Evolutionary conservation across 164 flowering plant genomes (phyloP), one percentile per base, ranked within the genome.

Genomic region (Paratinospora sagittata): DNA sequence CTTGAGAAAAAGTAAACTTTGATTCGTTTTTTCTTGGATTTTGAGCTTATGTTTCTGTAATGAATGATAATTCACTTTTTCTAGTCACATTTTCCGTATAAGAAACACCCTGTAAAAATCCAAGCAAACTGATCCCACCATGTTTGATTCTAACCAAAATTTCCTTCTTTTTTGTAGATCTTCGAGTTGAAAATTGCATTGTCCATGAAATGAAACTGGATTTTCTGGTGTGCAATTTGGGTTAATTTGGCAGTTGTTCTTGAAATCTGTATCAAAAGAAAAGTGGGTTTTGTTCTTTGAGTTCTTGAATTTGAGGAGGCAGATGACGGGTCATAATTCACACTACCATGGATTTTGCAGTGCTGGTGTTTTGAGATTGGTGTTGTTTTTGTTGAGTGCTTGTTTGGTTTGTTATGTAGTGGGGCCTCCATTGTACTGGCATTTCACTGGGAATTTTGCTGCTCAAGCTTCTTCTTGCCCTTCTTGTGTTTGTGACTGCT

Each of bases 401-500:
- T 71, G 77, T 49, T 76, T 81, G 75, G 71, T 78, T 70, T 73
- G 78, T 58, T 78, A 75, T 47, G 41, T 78, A 9, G 66, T 75
- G 9, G 73, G 73, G 30, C 80, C 74, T 63, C 68, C 73, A 72
- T 63, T 78, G 30, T 73, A 70, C 70, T 75, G 74, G 81, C 49
- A 66, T 27, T 63, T 71, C 10, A 65, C 43, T 39, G 73, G 69
- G 67, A 71, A 45, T n/a, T 39, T 75, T 16, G 63, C 65, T 24
- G 71, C 27, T 45, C 70, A 55, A 30, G 41, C 62, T 64, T 76
- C 79, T 30, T 81, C 79, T 30, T 81, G 83, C 70, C 72, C 78
- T 45, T 71, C 73, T 27, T 81, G 83, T 62, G 62, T 63, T 12
- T 78, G 83, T 68, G 76, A 76, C 27, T 81, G 81, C 65, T 70